Base-by-base conservation (phyloP, 495 filamentous ascomycete genomes). In the Umbilicaria muhlenbergii region DNA sequence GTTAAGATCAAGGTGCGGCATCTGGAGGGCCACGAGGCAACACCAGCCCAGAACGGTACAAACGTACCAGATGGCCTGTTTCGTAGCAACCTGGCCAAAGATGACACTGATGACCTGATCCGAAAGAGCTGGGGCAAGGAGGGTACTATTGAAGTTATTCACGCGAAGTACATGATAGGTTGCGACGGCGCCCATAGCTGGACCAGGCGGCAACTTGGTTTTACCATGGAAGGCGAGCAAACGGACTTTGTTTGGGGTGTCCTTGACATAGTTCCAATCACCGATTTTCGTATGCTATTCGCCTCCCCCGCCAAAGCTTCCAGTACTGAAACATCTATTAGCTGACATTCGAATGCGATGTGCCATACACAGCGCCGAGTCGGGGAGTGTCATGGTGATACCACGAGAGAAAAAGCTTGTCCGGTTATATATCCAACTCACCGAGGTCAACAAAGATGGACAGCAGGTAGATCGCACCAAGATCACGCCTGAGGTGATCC, bases 401-500 rank as follows among this genome's bases (percentile, higher is more conserved):
- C 80, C 81, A 0, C 69, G 81, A 15, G 80, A 84, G 49, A 74
- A 73, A 47, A 73, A 70, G 50, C 60, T 80, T 2, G 74, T 80
- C 13, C 71, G 80, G n/a, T 51, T 86, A 1, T 86, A 84, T 47
- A 76, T 82, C 36, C 77, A 81, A 47, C 66, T 83, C 14, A 74
- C 69, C 5, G 66, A 72, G 4, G 68, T 73, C 5, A 58, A 61
- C 3, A 51, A 51, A 45, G 41, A 47, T 32, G 58, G 51, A 3
- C 40, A 44, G 13, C 54, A 58, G 15, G 56, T 68, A 35, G 66
- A 75, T 49, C 59, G 71, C 39, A 72, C 69, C 3, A 68, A 71
- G 50, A 78, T 80, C 36, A 77, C 67, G 0, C 70, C 70, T 2
- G 64, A 74, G 4, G 57, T 67, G 15, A 78, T 83, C 38, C 58